phyloP scores from a whole-genome alignment of 352 stramenopile species.

The Salisapilia sapeloensis region DNA sequence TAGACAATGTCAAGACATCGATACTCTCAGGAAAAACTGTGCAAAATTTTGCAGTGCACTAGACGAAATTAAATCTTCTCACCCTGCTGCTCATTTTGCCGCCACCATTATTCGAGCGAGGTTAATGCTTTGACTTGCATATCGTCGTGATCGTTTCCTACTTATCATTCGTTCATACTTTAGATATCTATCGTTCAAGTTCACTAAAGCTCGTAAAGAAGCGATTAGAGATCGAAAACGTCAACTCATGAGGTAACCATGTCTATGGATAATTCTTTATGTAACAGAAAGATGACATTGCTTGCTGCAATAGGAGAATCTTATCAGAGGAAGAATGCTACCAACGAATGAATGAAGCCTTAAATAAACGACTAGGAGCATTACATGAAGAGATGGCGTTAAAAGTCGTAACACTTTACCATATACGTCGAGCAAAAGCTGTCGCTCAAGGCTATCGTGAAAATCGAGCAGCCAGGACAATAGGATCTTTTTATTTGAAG shows the following conservation, averaged over 20 bases:
- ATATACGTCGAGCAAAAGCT: conserved; percentile 12
- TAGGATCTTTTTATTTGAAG: conserved; percentile 9
- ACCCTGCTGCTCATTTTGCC: conserved; percentile 10
- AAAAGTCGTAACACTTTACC: conserved; percentile 11
- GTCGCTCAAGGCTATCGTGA: conserved; percentile 6
- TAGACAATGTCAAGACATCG: conserved; percentile 13
- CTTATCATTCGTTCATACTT: background rate
- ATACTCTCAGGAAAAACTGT: conserved; percentile 5
- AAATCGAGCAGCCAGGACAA: conserved; percentile 9
- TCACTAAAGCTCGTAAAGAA: conserved; percentile 2
- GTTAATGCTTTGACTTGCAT: conserved; percentile 4
- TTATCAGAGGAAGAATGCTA: conserved; percentile 19
- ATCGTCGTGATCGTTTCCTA: background rate
- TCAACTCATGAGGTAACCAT: background rate
- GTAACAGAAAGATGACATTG: background rate
- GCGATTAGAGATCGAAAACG: conserved; percentile 3
- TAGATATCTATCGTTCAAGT: conserved; percentile 10
- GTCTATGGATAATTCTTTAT: too few species aligned
- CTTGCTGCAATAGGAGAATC: conserved; percentile 5
- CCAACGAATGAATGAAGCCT: conserved; percentile 16
- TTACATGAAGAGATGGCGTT: conserved; percentile 6
- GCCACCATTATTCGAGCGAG: conserved; percentile 13
- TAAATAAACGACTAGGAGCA: conserved; percentile 5
- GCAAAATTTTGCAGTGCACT: conserved; percentile 5
- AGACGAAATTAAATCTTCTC: conserved; percentile 1